Evolutionary conservation across 139 green algal genomes (phyloP).

Genomic region (Tetraselmis striata): DNA sequence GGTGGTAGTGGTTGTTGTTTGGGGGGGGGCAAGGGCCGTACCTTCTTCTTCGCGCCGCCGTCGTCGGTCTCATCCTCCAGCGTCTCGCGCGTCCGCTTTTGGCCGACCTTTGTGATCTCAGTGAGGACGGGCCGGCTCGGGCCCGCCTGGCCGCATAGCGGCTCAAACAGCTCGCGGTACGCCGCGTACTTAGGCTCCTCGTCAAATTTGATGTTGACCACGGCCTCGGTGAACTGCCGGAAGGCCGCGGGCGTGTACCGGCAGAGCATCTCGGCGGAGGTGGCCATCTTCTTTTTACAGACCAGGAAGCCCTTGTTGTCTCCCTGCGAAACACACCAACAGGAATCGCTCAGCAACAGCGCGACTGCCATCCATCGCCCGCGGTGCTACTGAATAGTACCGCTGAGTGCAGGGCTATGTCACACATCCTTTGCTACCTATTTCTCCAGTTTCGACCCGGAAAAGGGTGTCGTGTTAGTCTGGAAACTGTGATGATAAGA

Average conservation of each 20-base stretch:
- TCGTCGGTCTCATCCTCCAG: slow-evolving; percentile 64
- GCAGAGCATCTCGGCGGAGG: slow-evolving; percentile 89
- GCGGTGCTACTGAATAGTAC: too few relatives aligned
- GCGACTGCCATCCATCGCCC: neutral
- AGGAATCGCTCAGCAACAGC: neutral
- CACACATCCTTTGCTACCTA: too few relatives aligned
- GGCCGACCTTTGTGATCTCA: slow-evolving; percentile 74
- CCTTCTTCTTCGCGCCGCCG: slow-evolving; percentile 86
- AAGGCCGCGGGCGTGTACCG: slow-evolving; percentile 93
- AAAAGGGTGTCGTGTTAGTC: too few relatives aligned
- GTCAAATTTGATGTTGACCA: slow-evolving; percentile 98
- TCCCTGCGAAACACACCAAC: slow-evolving; percentile 43
- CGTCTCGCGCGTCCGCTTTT: slow-evolving; percentile 79
- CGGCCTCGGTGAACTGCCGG: slow-evolving; percentile 87
- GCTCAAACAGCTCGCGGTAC: slow-evolving; percentile 89
- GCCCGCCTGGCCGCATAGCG: slow-evolving; percentile 72
- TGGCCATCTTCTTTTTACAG: slow-evolving; percentile 99
- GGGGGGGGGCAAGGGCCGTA: slow-evolving; percentile 36
- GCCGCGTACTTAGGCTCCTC: slow-evolving; percentile 90
- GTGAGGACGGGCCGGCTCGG: slow-evolving; percentile 76
- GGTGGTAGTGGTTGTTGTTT: too few relatives aligned
- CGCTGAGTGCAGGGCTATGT: too few relatives aligned
- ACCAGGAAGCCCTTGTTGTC: slow-evolving; percentile 99
- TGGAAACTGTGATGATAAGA: too few relatives aligned
- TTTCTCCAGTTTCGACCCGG: too few relatives aligned